phyloP scores from a whole-genome alignment of 2,329 filamentous ascomycete species.

The Catunica adiposa region DNA sequence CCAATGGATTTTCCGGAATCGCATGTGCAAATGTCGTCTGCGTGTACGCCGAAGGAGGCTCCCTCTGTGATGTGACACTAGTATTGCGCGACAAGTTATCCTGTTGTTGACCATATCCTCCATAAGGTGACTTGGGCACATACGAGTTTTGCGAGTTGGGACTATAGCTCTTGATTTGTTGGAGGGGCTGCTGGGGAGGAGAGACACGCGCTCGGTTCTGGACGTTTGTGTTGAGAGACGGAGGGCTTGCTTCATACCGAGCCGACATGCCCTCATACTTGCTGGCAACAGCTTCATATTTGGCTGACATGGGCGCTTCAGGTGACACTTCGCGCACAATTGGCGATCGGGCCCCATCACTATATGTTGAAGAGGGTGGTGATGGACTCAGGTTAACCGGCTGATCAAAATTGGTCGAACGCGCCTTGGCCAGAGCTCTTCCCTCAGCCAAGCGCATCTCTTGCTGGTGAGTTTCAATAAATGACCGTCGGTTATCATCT shows the following conservation, averaged over 20 bases:
- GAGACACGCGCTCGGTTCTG: background rate
- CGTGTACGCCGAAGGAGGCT: constrained; percentile 16
- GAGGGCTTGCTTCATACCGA: constrained; percentile 3
- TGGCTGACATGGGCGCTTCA: constrained; percentile 4
- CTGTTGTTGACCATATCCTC: background rate
- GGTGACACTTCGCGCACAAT: constrained; percentile 11
- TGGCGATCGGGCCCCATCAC: constrained; percentile 7
- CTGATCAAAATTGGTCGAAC: constrained; percentile 5
- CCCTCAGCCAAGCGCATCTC: constrained; percentile 46
- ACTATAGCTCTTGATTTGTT: constrained; percentile 9
- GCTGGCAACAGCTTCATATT: constrained; percentile 1
- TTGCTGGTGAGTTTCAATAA: constrained; percentile 41
- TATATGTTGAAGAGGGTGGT: constrained; percentile 10
- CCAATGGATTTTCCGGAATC: background rate
- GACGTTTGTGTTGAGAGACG: background rate
- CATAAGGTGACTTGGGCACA: constrained; percentile 4
- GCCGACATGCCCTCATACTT: constrained; percentile 6
- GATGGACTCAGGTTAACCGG: constrained; percentile 7
- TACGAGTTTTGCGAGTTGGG: constrained; percentile 5
- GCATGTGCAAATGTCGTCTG: constrained; percentile 7
- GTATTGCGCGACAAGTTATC: constrained; percentile 16
- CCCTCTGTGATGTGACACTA: constrained; percentile 19
- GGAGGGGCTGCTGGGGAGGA: constrained; percentile 1
- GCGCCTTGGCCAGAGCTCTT: constrained; percentile 37
- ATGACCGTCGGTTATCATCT: constrained; percentile 39